Conservation (phyloP, 2,329 filamentous ascomycete species). For the Colletotrichum karsti region DNA sequence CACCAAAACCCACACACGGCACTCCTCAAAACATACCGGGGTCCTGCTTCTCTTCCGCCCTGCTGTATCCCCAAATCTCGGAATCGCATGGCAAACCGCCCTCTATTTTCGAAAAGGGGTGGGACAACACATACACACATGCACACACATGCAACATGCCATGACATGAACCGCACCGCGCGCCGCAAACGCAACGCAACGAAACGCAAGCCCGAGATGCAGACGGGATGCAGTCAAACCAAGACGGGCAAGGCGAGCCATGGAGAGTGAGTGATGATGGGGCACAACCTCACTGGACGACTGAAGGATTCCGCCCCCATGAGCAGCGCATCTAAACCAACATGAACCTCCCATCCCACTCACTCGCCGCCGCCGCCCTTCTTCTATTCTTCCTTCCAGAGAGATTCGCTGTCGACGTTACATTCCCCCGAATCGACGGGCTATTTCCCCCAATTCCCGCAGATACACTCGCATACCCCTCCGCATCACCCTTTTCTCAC, state of each 20-base stretch:
- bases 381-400: not conserved
- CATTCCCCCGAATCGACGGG: not conserved
- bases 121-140: not conserved
- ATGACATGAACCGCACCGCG: conserved; percentile 23
- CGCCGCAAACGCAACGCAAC: not conserved
- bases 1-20: not conserved
- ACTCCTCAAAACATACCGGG: not conserved
- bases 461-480: conserved; percentile 18
- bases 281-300: conserved; percentile 50
- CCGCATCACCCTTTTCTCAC: conserved; percentile 7
- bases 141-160: conserved; percentile 10
- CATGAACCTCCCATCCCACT: not conserved
- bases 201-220: conserved; percentile 8
- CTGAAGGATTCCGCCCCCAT: not conserved
- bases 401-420: not conserved
- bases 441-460: conserved; percentile 1
- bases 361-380: not conserved
- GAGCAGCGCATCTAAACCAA: not conserved
- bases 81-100: not conserved
- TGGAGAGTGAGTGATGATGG: conserved; percentile 47
- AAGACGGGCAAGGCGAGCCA: not conserved
- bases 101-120: not conserved
- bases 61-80: not conserved
- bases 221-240: not conserved
- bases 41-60: not conserved